Evolutionary conservation across 1,284 basidiomycete species (phyloP), one percentile per base, ranked within the genome.

Genomic region (Blastosporella zonata): DNA sequence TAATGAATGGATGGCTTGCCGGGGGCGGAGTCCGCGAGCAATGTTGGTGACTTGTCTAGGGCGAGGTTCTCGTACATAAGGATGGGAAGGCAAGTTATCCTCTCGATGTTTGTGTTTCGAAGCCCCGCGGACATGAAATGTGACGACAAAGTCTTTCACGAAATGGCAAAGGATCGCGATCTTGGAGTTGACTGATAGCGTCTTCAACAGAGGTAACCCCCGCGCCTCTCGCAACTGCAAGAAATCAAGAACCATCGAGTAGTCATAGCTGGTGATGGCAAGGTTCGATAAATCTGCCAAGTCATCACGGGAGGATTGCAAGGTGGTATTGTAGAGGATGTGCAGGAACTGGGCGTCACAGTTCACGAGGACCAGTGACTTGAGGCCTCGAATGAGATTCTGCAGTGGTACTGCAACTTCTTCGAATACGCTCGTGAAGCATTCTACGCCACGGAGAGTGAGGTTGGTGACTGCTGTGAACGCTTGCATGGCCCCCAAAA

Each of bases 331-430:
- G 21, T 39, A 29, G 28, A 57, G 55, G 23, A 43, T 48, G 18
- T 52, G 48, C 10, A 55, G n/a, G 29, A 57, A 53, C 31, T 48
- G 36, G 18, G 41, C 29, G 18, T 57, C 54, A 25, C 51, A 57
- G n/a, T 49, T 37, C 13, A 55, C 27, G 13, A 57, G 43, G 18
- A 43, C 28, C 28, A 57, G 18, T 1, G 54, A 47, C 27, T 49
- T 27, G 23, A 57, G 53, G 13, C 43, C 49, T 34, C 40, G 38
- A 21, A 57, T 46, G 25, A 57, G 53, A 29, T 44, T 25, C 25
- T 47, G 47, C 6, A 55, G n/a, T 4, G 52, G 46, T 12, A 44
- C 25, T 33, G 37, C 37, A 5, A 57, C 48, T 4, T 49, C 47
- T 13, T 49, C 43, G 6, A 50, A 33, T 15, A 46, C 31, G 21